phyloP scores from a whole-genome alignment of 176 grass and related monocot genomes.

The Chrysopogon serrulatus region DNA sequence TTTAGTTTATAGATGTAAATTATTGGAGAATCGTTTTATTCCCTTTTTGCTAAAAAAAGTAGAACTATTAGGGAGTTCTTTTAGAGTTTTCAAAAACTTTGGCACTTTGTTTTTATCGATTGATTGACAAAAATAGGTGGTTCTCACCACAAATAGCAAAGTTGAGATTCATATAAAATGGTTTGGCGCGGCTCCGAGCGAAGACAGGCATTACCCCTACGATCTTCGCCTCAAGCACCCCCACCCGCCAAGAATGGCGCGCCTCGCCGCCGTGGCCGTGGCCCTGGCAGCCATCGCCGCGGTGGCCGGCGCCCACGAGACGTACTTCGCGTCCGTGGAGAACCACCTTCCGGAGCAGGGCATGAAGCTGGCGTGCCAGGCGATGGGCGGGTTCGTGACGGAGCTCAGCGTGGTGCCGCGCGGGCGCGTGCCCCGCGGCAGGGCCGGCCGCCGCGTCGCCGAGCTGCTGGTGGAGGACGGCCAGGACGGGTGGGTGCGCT shows the following conservation, averaged over 20 bases:
- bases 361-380: slow-evolving; percentile 36
- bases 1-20: too few relatives aligned
- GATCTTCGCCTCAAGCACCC: not conserved
- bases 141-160: not conserved
- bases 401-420: slow-evolving; percentile 33
- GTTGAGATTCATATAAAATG: not conserved
- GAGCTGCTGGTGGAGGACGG: slow-evolving; percentile 13
- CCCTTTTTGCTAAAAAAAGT: too few relatives aligned
- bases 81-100: too few relatives aligned
- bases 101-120: too few relatives aligned
- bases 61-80: too few relatives aligned
- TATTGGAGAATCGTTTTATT: too few relatives aligned
- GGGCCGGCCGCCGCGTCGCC: not conserved
- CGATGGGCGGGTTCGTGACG: not conserved
- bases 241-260: not conserved
- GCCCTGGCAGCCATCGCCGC: not conserved
- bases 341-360: slow-evolving; percentile 16
- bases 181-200: not conserved
- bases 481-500: not conserved
- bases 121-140: too few relatives aligned
- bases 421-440: slow-evolving; percentile 18
- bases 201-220: not conserved
- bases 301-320: not conserved
- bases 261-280: slow-evolving; percentile 29
- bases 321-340: slow-evolving; percentile 35